phyloP scores from a whole-genome alignment of 2,329 filamentous ascomycete species.

The Pyrenochaeta sp. region DNA sequence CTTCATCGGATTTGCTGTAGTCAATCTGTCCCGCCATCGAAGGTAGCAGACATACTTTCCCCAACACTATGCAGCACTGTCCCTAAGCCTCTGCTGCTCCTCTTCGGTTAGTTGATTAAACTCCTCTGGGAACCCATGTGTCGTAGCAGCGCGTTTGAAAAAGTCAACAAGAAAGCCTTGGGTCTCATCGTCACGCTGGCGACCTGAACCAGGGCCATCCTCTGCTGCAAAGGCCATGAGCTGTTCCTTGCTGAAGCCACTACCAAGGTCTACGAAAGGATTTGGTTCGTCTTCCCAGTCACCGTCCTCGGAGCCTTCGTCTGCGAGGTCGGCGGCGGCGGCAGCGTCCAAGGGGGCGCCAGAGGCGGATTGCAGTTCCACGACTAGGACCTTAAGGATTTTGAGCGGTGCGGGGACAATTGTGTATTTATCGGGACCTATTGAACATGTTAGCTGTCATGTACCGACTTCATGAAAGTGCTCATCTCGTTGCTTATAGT shows the following conservation, averaged over 20 bases:
- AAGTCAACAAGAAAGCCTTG: slow-evolving; percentile 85
- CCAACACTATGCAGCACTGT: slow-evolving; percentile 33
- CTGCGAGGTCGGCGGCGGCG: slow-evolving; percentile 69
- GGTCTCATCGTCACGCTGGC: slow-evolving; percentile 88
- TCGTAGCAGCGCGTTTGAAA: slow-evolving; percentile 68
- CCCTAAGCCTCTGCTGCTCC: slow-evolving; percentile 63
- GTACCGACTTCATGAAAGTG: not conserved
- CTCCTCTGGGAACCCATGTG: slow-evolving; percentile 63
- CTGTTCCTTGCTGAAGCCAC: slow-evolving; percentile 64
- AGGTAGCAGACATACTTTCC: not conserved
- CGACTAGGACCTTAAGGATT: slow-evolving; percentile 93
- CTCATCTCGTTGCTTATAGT: not conserved
- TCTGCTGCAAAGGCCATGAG: slow-evolving; percentile 78
- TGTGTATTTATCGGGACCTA: slow-evolving; percentile 89
- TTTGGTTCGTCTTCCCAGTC: slow-evolving; percentile 86
- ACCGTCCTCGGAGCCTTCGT: slow-evolving; percentile 71
- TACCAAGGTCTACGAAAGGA: slow-evolving; percentile 75
- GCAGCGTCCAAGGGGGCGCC: slow-evolving; percentile 67
- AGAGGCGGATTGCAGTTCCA: slow-evolving; percentile 85
- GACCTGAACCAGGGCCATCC: slow-evolving; percentile 57
- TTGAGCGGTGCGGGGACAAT: slow-evolving; percentile 88
- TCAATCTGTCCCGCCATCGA: not conserved
- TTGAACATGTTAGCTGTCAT: slow-evolving; percentile 22
- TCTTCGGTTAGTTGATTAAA: slow-evolving; percentile 63
- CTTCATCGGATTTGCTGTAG: not conserved